Percentiles rank a stretch among this genome's conserved stretches.
phyloP scores from a whole-genome alignment of 2,329 filamentous ascomycete species.

The Colletotrichum spinosum region DNA sequence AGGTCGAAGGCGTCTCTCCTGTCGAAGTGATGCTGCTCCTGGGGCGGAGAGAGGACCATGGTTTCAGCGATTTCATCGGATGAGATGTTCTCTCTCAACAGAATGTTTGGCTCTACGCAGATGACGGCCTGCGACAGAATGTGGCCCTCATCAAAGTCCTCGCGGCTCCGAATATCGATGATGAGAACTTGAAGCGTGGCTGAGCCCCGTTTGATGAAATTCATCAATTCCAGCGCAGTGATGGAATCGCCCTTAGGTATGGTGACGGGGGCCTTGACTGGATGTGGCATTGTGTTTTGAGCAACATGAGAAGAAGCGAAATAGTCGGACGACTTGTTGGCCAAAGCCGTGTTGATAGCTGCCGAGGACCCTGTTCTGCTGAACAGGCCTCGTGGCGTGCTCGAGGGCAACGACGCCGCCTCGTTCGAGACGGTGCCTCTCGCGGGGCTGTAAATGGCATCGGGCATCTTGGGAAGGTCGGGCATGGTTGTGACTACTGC shows the following conservation, averaged over 20 bases:
- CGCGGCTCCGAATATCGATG: slow-evolving; percentile 85
- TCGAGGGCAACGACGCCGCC: slow-evolving; percentile 73
- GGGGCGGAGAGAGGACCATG: slow-evolving; percentile 76
- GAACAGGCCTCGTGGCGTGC: slow-evolving; percentile 72
- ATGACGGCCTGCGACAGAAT: slow-evolving; percentile 87
- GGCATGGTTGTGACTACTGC: slow-evolving; percentile 64
- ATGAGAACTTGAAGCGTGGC: slow-evolving; percentile 73
- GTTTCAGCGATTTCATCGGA: slow-evolving; percentile 73
- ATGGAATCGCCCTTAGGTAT: slow-evolving; percentile 69
- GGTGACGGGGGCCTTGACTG: slow-evolving; percentile 41
- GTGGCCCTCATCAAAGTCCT: slow-evolving; percentile 88
- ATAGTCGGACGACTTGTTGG: slow-evolving; percentile 47
- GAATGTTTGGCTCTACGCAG: slow-evolving; percentile 86
- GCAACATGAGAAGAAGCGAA: slow-evolving; percentile 45
- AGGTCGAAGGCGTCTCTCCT: slow-evolving; percentile 82
- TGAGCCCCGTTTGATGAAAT: slow-evolving; percentile 69
- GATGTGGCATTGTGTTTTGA: slow-evolving; percentile 37
- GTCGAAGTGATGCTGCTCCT: slow-evolving; percentile 81
- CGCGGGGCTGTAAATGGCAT: slow-evolving; percentile 83
- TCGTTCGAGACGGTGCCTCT: slow-evolving; percentile 76
- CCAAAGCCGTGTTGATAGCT: slow-evolving; percentile 42
- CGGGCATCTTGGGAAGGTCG: slow-evolving; percentile 75
- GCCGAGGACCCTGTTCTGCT: slow-evolving; percentile 57
- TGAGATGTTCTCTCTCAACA: slow-evolving; percentile 75
- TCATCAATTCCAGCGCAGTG: slow-evolving; percentile 75